These are phyloP conservation scores for Penicillium sp. DNA, from an alignment of 2,329 filamentous ascomycete species.

Conservation along the genomic window DNA sequence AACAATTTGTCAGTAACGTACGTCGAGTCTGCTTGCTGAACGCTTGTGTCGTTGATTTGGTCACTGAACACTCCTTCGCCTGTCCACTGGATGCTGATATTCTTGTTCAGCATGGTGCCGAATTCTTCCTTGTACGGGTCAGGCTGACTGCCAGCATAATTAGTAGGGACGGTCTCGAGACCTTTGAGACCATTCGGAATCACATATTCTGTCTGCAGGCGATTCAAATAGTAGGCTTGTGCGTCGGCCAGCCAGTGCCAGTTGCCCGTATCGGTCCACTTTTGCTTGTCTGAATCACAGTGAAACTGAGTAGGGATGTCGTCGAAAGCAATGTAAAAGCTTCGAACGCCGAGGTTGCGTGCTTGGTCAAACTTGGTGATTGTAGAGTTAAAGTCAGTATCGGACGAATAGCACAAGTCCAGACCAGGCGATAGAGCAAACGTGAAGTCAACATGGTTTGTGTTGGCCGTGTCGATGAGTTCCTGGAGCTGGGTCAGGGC, in stretches of 20 bases:
- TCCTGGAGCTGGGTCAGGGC: constrained; percentile 23
- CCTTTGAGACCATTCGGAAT: constrained; percentile 21
- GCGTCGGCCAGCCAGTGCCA: constrained; percentile 25
- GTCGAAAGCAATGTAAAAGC: constrained; percentile 28
- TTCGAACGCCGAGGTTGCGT: constrained; percentile 24
- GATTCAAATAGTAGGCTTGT: constrained; percentile 27
- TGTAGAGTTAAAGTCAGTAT: constrained; percentile 26
- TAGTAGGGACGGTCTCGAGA: constrained; percentile 27
- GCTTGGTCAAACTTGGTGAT: constrained; percentile 27
- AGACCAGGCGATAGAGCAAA: constrained; percentile 27
- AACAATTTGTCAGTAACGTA: constrained; percentile 30
- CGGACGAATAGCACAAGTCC: constrained; percentile 26
- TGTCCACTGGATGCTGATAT: constrained; percentile 32
- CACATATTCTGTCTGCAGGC: constrained; percentile 25
- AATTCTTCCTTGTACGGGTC: constrained; percentile 28
- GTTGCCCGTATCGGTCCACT: constrained; percentile 18
- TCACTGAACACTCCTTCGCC: constrained; percentile 31
- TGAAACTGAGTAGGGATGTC: constrained; percentile 25
- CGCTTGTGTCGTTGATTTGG: constrained; percentile 26
- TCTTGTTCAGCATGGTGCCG: constrained; percentile 28
- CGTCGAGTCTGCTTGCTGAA: constrained; percentile 20
- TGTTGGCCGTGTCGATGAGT: constrained; percentile 23
- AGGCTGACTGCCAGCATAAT: constrained; percentile 25
- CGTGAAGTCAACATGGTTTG: constrained; percentile 28
- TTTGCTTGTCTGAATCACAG: constrained; percentile 27